phyloP scores from a whole-genome alignment of 306 rosid genomes.

The Hylodesmum podocarpum region DNA sequence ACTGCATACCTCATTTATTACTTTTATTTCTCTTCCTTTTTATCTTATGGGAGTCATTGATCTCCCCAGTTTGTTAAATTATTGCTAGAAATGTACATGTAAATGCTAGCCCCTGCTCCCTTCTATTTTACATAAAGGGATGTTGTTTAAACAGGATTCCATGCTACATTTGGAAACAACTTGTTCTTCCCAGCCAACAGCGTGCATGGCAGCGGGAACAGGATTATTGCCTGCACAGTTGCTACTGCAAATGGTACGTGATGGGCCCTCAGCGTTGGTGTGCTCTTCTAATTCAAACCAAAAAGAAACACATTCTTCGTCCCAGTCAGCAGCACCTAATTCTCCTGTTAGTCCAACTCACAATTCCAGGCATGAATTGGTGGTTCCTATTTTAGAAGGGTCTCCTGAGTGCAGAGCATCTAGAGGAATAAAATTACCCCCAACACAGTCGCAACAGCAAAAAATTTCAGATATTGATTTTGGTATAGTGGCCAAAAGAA shows the following conservation, averaged over 20 bases:
- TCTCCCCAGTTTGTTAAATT: not conserved
- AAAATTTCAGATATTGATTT: not conserved
- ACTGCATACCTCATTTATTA: not conserved
- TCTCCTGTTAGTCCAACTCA: not conserved
- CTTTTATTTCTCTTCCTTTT: not conserved
- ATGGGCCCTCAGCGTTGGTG: not conserved
- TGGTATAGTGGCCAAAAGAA: not conserved
- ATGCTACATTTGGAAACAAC: not conserved
- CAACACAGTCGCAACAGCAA: slow-evolving; percentile 20
- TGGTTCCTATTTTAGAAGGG: slow-evolving; percentile 9
- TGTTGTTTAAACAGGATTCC: slow-evolving; percentile 14
- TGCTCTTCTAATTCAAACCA: not conserved
- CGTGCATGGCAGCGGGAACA: not conserved
- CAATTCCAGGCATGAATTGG: not conserved
- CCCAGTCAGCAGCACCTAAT: not conserved
- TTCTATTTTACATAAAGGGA: not conserved
- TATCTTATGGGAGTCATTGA: not conserved
- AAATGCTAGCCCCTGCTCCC: not conserved
- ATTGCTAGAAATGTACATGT: not conserved
- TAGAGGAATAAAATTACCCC: not conserved
- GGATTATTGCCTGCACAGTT: not conserved
- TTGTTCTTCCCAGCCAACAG: not conserved
- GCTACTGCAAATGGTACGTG: not conserved
- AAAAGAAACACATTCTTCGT: not conserved
- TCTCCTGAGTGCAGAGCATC: not conserved